These are phyloP conservation scores for Elongisporangium undulatum DNA, from an alignment of 352 stramenopile species.

Conservation along the genomic window DNA sequence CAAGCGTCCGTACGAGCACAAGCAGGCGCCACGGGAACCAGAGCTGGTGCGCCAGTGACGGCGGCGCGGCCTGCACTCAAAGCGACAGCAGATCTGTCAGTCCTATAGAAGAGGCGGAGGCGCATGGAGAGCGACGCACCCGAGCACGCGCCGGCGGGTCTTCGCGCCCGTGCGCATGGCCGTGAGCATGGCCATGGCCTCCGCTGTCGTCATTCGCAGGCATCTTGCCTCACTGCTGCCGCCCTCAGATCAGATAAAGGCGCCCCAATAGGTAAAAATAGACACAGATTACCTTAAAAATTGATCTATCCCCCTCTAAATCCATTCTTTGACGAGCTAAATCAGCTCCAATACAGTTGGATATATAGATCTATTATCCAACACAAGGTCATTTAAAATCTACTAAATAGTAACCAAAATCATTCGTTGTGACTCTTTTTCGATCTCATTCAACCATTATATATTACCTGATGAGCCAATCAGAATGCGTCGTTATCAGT, in stretches of 20 bases:
- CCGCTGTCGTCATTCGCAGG: not conserved
- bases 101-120: not conserved
- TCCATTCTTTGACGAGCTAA: not conserved
- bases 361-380: no score
- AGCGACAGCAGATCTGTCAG: not conserved
- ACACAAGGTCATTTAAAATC: not conserved
- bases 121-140: not conserved
- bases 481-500: conserved; percentile 6
- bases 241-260: not conserved
- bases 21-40: conserved; percentile 70
- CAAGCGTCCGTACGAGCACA: conserved; percentile 30
- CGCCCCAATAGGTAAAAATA: not conserved
- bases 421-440: no score
- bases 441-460: not conserved
- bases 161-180: not conserved
- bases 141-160: not conserved
- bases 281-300: not conserved
- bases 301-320: no score
- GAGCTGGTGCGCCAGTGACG: conserved; percentile 53
- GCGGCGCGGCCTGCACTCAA: conserved; percentile 1
- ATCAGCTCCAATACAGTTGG: not conserved
- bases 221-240: not conserved
- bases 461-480: not conserved
- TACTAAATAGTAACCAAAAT: not conserved
- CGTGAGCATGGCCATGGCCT: not conserved